These are phyloP conservation scores for Apiospora arundinis DNA, from an alignment of 2,329 filamentous ascomycete species.

Conservation along the genomic window DNA sequence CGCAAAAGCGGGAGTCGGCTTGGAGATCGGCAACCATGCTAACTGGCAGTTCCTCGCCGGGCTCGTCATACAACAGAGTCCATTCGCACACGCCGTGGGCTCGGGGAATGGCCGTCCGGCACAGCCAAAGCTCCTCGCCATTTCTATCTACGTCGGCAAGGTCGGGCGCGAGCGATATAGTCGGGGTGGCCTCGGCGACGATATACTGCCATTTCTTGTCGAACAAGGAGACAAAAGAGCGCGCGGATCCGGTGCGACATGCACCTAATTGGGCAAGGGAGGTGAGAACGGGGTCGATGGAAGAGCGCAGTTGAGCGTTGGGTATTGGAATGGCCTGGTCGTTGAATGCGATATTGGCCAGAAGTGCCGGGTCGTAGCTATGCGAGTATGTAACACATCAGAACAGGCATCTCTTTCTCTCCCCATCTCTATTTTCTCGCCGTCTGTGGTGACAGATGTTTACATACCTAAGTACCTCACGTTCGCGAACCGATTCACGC, in stretches of 20 bases:
- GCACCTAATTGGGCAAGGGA: conserved; percentile 57
- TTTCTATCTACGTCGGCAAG: background rate
- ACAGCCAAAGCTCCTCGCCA: conserved; percentile 31
- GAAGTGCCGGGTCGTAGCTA: conserved; percentile 4
- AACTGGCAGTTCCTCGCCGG: background rate
- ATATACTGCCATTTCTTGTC: conserved; percentile 55
- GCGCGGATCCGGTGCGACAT: conserved; percentile 47
- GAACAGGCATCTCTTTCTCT: background rate
- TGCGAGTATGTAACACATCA: background rate
- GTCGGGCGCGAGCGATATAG: conserved; percentile 45
- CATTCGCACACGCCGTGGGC: conserved; percentile 37
- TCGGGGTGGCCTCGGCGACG: conserved; percentile 57
- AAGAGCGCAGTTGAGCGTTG: background rate
- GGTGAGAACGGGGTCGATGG: conserved; percentile 42
- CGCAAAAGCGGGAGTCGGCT: background rate
- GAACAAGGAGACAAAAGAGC: conserved; percentile 57
- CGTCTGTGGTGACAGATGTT: background rate
- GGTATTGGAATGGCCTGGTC: background rate
- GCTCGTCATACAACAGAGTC: background rate
- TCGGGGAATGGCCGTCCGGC: conserved; percentile 38
- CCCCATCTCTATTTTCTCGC: background rate
- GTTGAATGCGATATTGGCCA: conserved; percentile 6
- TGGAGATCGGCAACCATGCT: background rate
- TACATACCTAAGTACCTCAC: conserved; percentile 15
- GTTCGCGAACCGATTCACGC: conserved; percentile 9